Evolutionary conservation across 352 stramenopile genomes (phyloP).

Genomic region (Phytophthora brassicae): DNA sequence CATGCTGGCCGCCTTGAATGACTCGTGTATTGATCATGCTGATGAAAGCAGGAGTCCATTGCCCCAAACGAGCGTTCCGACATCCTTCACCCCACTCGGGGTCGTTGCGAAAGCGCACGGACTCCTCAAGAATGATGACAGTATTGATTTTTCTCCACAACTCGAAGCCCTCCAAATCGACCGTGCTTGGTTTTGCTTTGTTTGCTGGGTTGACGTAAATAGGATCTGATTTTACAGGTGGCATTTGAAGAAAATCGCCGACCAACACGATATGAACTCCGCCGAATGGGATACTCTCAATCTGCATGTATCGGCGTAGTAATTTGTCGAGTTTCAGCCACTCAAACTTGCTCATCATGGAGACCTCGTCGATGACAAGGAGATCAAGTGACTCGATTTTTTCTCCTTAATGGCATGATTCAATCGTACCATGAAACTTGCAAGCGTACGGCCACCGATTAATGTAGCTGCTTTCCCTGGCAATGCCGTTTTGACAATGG

Average conservation of each 20-base stretch:
- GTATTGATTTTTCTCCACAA: neutral
- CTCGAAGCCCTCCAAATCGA: neutral
- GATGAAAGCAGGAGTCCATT: neutral
- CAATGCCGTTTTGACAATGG: neutral
- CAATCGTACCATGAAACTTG: neutral
- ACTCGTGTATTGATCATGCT: slow-evolving; percentile 1
- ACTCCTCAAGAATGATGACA: neutral
- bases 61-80: neutral
- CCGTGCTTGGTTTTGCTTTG: neutral
- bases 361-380: slow-evolving; percentile 1
- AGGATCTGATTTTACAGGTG: neutral
- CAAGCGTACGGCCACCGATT: neutral
- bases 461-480: neutral
- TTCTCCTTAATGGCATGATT: neutral
- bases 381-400: neutral
- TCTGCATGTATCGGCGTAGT: neutral
- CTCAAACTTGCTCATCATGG: slow-evolving; percentile 6
- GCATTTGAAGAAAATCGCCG: slow-evolving; percentile 9
- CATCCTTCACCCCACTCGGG: slow-evolving; percentile 3
- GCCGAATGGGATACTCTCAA: slow-evolving; percentile 1
- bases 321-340: slow-evolving; percentile 5
- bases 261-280: slow-evolving; percentile 4
- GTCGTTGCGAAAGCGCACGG: slow-evolving; percentile 3
- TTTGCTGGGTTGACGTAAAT: neutral
- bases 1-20: neutral